Evolutionary conservation across 495 filamentous ascomycete genomes (phyloP).

Genomic region (Hypoxylon subgilvum): DNA sequence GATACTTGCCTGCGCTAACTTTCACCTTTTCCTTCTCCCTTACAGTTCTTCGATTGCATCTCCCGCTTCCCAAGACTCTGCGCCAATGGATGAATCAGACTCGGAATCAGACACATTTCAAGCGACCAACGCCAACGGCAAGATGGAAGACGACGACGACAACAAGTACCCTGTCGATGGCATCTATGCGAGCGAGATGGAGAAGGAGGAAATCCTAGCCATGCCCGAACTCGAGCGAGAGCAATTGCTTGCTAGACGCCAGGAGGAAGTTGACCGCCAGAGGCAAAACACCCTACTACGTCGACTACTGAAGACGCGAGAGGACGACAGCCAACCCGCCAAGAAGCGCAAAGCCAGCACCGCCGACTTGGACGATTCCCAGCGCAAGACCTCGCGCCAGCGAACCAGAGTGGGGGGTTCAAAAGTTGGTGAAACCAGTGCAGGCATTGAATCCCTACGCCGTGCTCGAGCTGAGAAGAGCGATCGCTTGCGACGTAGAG

Average conservation of each 20-base stretch:
- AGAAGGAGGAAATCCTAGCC: constrained; percentile 81
- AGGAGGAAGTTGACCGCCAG: constrained; percentile 77
- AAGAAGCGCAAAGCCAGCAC: constrained; percentile 82
- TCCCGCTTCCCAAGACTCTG: constrained; percentile 77
- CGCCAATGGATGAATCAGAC: constrained; percentile 88
- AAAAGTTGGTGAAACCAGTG: constrained; percentile 78
- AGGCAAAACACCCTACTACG: constrained; percentile 85
- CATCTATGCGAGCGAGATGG: constrained; percentile 76
- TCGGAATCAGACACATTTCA: constrained; percentile 69
- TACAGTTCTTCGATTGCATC: constrained; percentile 55
- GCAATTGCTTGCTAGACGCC: constrained; percentile 84
- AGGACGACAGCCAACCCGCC: constrained; percentile 46
- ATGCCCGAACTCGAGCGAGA: constrained; percentile 92
- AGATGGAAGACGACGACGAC: constrained; percentile 64
- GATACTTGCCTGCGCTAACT: constrained; percentile 6
- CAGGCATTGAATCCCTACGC: constrained; percentile 81
- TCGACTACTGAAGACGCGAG: constrained; percentile 59
- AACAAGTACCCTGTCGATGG: constrained; percentile 86
- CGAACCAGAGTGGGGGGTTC: constrained; percentile 78
- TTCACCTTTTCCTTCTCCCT: neutral
- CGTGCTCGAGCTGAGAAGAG: constrained; percentile 83
- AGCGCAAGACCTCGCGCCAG: constrained; percentile 81
- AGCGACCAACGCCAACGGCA: constrained; percentile 44
- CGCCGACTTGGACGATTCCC: constrained; percentile 72
- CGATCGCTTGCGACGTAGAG: constrained; percentile 74